A percentile compares a stretch with the other conserved stretches of the same genome.
Evolutionary conservation across 352 stramenopile genomes (phyloP).

Genomic region (Pythium folliculosum): DNA sequence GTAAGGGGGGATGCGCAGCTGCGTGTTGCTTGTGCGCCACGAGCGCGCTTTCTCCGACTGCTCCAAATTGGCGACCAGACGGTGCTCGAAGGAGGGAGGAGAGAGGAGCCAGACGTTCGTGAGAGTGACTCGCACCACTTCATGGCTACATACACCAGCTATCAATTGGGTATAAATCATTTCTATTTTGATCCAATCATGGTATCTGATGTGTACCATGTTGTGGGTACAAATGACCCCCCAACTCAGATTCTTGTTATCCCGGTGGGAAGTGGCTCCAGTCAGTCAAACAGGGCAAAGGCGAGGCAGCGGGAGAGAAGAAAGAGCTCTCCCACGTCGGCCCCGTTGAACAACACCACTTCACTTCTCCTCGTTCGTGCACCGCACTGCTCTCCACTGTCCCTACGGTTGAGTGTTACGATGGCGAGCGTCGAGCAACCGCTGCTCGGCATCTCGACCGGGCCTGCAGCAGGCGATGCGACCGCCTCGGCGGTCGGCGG

Average conservation of each 20-base stretch:
- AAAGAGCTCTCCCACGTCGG: background rate
- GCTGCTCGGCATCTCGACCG: conserved; percentile 33
- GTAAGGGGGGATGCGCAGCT: background rate
- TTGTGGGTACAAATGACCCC: conserved; percentile 6
- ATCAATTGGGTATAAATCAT: conserved; percentile 10
- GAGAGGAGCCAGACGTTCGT: background rate
- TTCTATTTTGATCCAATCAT: conserved; percentile 6
- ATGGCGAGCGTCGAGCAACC: conserved; percentile 35
- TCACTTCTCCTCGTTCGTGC: background rate
- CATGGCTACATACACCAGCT: conserved; percentile 7
- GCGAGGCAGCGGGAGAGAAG: conserved; percentile 1
- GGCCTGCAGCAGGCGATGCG: conserved; percentile 2
- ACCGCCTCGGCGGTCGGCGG: conserved; percentile 5
- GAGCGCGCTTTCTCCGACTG: no score
- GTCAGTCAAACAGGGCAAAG: conserved; percentile 14
- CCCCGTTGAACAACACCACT: background rate
- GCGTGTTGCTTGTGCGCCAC: background rate
- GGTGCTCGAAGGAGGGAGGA: no score
- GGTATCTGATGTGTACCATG: background rate
- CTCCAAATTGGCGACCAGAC: background rate
- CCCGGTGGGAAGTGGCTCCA: conserved; percentile 16
- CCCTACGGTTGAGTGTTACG: no score
- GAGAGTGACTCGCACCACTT: background rate
- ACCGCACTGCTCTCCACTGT: no score
- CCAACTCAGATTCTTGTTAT: conserved; percentile 9